A percentile compares a stretch with the other conserved stretches of the same genome.
These are phyloP conservation scores for Nemania sp. DNA, from an alignment of 2,329 filamentous ascomycete species.

Conservation along the genomic window DNA sequence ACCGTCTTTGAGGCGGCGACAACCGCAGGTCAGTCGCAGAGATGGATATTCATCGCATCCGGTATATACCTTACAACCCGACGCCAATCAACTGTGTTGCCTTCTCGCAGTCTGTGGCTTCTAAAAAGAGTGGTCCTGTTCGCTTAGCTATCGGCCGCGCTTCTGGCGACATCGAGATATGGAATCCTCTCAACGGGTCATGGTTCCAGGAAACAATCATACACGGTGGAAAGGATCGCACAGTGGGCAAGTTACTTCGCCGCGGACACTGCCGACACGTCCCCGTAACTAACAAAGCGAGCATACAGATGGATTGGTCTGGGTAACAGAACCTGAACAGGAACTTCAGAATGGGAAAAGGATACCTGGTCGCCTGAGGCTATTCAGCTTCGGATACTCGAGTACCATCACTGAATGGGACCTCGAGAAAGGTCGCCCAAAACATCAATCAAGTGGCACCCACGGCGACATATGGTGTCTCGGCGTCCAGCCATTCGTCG, in stretches of 20 bases:
- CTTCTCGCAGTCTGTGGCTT: conserved; percentile 75
- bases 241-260: conserved; percentile 25
- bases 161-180: conserved; percentile 97
- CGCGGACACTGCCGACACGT: background rate
- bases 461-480: conserved; percentile 98
- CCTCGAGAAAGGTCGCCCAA: conserved; percentile 74
- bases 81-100: conserved; percentile 93
- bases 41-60: conserved; percentile 97
- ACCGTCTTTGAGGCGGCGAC: conserved; percentile 10
- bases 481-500: conserved; percentile 71
- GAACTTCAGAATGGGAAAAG: conserved; percentile 64
- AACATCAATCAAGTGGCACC: conserved; percentile 85
- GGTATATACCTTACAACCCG: conserved; percentile 90
- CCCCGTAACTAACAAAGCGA: conserved; percentile 47
- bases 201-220: conserved; percentile 94
- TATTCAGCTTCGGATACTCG: conserved; percentile 97
- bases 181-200: conserved; percentile 80
- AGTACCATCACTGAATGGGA: conserved; percentile 95
- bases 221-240: conserved; percentile 76
- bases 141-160: conserved; percentile 87
- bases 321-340: conserved; percentile 85
- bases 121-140: conserved; percentile 61
- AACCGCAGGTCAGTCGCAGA: conserved; percentile 16
- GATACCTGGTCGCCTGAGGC: conserved; percentile 72
- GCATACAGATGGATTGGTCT: conserved; percentile 85